Conservation (phyloP, 805 yeast species). For the Pichia thaimueangensis region DNA sequence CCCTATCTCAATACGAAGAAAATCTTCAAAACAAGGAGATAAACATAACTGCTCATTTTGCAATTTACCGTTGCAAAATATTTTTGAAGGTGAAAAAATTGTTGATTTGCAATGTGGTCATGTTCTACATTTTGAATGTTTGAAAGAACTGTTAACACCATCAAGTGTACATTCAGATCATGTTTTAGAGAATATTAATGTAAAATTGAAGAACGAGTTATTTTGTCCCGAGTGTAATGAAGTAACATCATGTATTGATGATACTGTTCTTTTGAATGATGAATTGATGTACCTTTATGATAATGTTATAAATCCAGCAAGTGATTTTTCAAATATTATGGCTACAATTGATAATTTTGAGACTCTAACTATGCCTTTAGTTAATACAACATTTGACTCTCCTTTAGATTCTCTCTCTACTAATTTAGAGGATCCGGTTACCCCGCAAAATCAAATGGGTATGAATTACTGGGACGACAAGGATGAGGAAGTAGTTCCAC, state of each 20-base stretch:
- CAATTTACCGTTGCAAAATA: constrained; percentile 34
- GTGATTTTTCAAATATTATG: constrained; percentile 1
- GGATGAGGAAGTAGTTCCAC: neutral
- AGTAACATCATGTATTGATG: constrained; percentile 3
- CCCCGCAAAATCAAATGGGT: constrained; percentile 24
- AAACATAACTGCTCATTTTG: constrained; percentile 36
- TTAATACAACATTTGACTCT: neutral
- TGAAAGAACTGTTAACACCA: constrained; percentile 21
- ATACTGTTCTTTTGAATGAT: neutral
- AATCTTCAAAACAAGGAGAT: neutral
- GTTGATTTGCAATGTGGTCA: constrained; percentile 39
- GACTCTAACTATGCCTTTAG: neutral
- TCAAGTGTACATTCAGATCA: neutral
- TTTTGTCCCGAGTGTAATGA: constrained; percentile 13
- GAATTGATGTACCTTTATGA: neutral
- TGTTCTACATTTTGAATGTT: constrained; percentile 40
- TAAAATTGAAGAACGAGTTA: constrained; percentile 6
- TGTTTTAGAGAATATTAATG: neutral
- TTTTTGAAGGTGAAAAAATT: constrained; percentile 37
- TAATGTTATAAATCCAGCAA: neutral
- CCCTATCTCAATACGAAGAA: neutral
- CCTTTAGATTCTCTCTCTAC: neutral
- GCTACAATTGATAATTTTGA: constrained; percentile 7
- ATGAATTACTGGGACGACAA: constrained; percentile 15
- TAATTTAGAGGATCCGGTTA: constrained; percentile 13